phyloP scores from a whole-genome alignment of 148 eudicot species.

The Nyssa sinensis region DNA sequence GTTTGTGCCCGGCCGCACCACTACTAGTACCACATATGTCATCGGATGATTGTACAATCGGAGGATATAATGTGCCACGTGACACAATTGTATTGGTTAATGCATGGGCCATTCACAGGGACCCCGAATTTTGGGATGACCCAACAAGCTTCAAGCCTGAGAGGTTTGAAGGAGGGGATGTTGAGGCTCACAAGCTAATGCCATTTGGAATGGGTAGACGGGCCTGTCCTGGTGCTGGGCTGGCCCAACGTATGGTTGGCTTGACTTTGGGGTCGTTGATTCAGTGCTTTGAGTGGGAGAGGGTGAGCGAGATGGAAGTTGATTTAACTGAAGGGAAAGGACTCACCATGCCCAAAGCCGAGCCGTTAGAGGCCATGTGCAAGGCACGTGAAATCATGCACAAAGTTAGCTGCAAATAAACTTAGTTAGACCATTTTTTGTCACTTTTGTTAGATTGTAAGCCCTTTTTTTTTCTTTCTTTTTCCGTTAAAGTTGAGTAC shows the following conservation, averaged over 20 bases:
- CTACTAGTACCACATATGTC: neutral
- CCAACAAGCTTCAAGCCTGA: neutral
- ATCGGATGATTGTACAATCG: neutral
- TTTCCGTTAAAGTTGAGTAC: neutral
- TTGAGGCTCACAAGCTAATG: neutral
- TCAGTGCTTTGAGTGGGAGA: neutral
- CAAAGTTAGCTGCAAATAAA: neutral
- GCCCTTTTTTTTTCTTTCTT: no score
- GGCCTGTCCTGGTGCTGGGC: neutral
- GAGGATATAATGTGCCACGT: neutral
- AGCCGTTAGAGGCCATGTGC: neutral
- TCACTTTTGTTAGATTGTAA: neutral
- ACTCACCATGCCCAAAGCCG: neutral
- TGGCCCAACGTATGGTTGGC: neutral
- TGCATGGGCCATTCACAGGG: neutral
- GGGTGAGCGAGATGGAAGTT: neutral
- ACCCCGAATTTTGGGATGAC: neutral
- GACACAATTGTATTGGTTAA: neutral
- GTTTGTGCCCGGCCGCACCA: neutral
- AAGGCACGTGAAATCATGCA: neutral
- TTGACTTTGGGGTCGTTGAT: neutral
- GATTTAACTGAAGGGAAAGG: neutral
- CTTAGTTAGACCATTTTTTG: neutral
- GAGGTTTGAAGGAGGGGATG: neutral
- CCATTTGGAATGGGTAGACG: neutral